phyloP scores from a whole-genome alignment of 306 rosid species.

The Mucuna pruriens region DNA sequence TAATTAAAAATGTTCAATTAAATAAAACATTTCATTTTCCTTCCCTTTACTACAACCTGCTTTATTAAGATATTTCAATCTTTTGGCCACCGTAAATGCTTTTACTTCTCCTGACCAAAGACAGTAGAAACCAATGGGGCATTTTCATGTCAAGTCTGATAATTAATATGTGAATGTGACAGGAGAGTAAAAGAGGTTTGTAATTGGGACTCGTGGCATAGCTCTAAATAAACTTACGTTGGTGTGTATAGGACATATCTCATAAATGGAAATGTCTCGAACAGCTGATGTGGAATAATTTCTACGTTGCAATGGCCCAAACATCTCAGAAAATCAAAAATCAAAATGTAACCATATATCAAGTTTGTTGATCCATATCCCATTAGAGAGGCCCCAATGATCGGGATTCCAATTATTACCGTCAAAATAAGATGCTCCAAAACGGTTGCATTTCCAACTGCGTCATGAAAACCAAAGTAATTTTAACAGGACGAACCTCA shows the following conservation, averaged over 20 bases:
- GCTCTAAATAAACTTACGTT: slow-evolving; percentile 80
- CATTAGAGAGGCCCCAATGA: slow-evolving; percentile 57
- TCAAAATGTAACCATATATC: slow-evolving; percentile 55
- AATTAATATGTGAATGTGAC: no score
- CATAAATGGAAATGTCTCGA: slow-evolving; percentile 55
- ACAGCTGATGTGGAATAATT: slow-evolving; percentile 59
- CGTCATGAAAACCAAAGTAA: background rate
- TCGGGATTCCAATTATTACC: slow-evolving; percentile 64
- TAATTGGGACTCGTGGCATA: slow-evolving; percentile 51
- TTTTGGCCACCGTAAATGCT: no score
- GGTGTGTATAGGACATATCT: slow-evolving; percentile 79
- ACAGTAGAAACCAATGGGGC: no score
- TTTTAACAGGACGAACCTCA: no score
- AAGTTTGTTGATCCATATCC: slow-evolving; percentile 77
- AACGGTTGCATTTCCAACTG: slow-evolving; percentile 71
- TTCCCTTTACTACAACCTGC: no score
- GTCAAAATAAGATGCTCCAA: slow-evolving; percentile 68
- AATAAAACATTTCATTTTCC: no score
- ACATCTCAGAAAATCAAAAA: slow-evolving; percentile 78
- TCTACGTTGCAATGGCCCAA: slow-evolving; percentile 86
- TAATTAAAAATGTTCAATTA: no score
- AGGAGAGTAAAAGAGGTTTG: no score
- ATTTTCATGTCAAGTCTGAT: no score
- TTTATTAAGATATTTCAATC: no score
- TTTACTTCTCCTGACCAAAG: no score